phyloP scores from a whole-genome alignment of 352 stramenopile genomes.

The Globisporangium acanthophoron region DNA sequence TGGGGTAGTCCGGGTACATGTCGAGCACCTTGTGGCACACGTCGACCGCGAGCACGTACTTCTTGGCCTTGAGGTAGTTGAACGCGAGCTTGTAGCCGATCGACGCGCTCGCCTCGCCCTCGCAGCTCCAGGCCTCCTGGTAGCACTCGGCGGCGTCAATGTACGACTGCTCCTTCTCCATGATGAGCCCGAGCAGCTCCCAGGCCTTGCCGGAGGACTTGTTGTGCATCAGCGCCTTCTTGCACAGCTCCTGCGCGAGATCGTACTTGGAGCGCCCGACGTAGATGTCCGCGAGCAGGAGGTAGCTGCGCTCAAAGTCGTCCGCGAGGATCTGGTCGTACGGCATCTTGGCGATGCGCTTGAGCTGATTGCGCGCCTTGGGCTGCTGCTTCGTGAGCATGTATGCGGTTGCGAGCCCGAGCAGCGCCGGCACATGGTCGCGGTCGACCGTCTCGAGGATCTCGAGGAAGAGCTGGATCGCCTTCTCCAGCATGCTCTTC shows the following conservation, averaged over 20 bases:
- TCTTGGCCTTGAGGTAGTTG: conserved; percentile 94
- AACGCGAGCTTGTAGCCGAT: conserved; percentile 95
- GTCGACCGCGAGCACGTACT: conserved; percentile 88
- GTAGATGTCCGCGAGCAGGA: conserved; percentile 93
- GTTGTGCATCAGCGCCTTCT: conserved; percentile 91
- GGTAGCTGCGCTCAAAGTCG: conserved; percentile 92
- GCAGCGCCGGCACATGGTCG: conserved; percentile 89
- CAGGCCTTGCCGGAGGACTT: conserved; percentile 89
- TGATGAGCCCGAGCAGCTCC: conserved; percentile 91
- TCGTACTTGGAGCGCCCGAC: conserved; percentile 90
- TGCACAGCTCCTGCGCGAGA: conserved; percentile 90
- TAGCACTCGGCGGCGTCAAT: conserved; percentile 92
- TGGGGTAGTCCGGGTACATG: conserved; percentile 92
- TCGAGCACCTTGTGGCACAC: conserved; percentile 92
- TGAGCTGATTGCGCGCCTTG: conserved; percentile 93
- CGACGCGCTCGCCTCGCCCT: conserved; percentile 77
- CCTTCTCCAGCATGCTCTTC: conserved; percentile 84
- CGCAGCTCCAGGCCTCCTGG: conserved; percentile 82
- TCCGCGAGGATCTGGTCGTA: conserved; percentile 86
- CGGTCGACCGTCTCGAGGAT: conserved; percentile 82
- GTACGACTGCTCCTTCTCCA: conserved; percentile 93
- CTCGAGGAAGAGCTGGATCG: conserved; percentile 88
- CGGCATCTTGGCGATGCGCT: conserved; percentile 92
- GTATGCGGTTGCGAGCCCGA: conserved; percentile 87
- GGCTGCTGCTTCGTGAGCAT: conserved; percentile 91